These are phyloP conservation scores for Scytalidium sp. DNA, from an alignment of 2,329 filamentous ascomycete species.

Conservation along the genomic window DNA sequence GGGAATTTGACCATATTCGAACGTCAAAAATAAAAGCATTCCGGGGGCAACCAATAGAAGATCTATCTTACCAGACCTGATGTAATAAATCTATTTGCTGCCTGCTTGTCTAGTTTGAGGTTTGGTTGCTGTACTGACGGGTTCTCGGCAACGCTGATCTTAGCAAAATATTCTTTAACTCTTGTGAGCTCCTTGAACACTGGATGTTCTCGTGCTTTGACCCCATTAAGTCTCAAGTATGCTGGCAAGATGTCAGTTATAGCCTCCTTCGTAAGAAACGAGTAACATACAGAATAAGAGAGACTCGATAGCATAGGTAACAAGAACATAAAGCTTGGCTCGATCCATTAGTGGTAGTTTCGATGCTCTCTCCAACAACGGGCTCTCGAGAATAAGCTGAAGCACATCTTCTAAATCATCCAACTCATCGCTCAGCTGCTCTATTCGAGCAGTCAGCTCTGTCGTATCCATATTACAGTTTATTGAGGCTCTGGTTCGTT, in stretches of 20 bases:
- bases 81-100: slow-evolving; percentile 78
- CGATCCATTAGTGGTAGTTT: slow-evolving; percentile 91
- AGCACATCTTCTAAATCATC: slow-evolving; percentile 75
- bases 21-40: no score
- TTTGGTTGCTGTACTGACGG: slow-evolving; percentile 51
- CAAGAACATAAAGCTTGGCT: slow-evolving; percentile 87
- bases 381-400: slow-evolving; percentile 65
- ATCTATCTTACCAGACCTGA: slow-evolving; percentile 65
- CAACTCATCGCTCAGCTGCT: slow-evolving; percentile 69
- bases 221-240: slow-evolving; percentile 73
- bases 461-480: slow-evolving; percentile 36
- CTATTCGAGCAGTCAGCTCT: slow-evolving; percentile 24
- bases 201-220: slow-evolving; percentile 78
- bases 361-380: slow-evolving; percentile 65
- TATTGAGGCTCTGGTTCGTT: neutral
- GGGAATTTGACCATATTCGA: neutral
- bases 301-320: slow-evolving; percentile 87
- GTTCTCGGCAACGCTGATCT: slow-evolving; percentile 77
- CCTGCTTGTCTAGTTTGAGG: slow-evolving; percentile 68
- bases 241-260: slow-evolving; percentile 41
- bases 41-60: neutral
- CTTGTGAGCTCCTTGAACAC: slow-evolving; percentile 83
- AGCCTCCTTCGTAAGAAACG: neutral
- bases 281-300: slow-evolving; percentile 71
- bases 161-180: slow-evolving; percentile 87